Evolutionary conservation across 306 rosid genomes (phyloP).

Genomic region (Senna siamea): DNA sequence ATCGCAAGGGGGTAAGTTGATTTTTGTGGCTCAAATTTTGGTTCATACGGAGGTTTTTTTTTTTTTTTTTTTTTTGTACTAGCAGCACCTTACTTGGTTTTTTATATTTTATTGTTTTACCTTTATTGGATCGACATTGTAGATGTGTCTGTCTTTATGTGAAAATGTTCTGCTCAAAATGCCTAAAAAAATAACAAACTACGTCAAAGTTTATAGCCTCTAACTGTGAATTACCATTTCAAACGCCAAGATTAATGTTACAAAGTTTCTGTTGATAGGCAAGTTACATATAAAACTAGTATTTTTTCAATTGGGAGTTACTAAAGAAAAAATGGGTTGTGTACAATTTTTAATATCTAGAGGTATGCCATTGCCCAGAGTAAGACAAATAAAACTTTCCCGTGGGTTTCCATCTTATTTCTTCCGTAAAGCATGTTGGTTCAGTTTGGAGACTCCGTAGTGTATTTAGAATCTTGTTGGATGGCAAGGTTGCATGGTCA

Average conservation of each 20-base stretch:
- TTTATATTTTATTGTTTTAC: not conserved
- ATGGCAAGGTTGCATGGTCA: too few relatives aligned
- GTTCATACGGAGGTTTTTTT: too few relatives aligned
- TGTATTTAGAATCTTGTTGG: too few relatives aligned
- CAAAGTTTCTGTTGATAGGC: not conserved
- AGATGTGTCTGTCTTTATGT: not conserved
- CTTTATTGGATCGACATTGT: not conserved
- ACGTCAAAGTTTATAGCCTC: not conserved
- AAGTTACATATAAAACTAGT: not conserved
- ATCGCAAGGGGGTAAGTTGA: conserved; percentile 83
- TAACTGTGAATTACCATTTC: not conserved
- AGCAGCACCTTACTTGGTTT: not conserved
- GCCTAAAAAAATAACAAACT: not conserved
- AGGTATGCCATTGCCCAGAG: not conserved
- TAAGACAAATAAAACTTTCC: not conserved
- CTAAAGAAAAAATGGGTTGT: not conserved
- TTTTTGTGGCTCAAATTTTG: not conserved
- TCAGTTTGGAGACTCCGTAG: too few relatives aligned
- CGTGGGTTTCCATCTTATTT: not conserved
- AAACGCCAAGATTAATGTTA: not conserved
- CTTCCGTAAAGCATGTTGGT: not conserved
- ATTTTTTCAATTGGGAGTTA: not conserved
- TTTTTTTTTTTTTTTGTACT: too few relatives aligned
- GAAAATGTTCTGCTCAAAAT: not conserved
- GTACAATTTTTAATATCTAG: not conserved